phyloP scores from a whole-genome alignment of 2,329 filamentous ascomycete genomes.

The Hypoxylon sp. region DNA sequence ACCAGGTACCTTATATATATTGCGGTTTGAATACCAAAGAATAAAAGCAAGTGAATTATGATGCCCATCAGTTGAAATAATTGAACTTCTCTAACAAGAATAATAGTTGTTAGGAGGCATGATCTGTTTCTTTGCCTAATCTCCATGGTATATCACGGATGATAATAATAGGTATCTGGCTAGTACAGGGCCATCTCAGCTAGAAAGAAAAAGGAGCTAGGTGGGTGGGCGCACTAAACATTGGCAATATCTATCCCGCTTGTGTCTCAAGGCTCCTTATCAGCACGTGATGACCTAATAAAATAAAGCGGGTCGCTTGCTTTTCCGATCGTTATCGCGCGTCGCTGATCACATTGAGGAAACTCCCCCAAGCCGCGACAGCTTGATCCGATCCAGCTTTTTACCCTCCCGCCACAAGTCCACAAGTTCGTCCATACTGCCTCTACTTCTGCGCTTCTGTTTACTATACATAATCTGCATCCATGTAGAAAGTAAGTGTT shows the following conservation, averaged over 20 bases:
- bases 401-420: slow-evolving; percentile 7
- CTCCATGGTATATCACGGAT: too few relatives aligned
- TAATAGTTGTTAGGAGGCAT: too few relatives aligned
- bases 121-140: too few relatives aligned
- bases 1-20: background rate
- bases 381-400: slow-evolving; percentile 42
- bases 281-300: slow-evolving; percentile 33
- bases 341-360: slow-evolving; percentile 39
- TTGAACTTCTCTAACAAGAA: background rate
- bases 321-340: slow-evolving; percentile 43
- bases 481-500: slow-evolving; percentile 47
- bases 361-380: slow-evolving; percentile 45
- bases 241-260: background rate
- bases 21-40: background rate
- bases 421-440: slow-evolving; percentile 3
- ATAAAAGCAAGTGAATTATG: background rate
- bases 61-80: background rate
- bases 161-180: too few relatives aligned
- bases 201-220: background rate
- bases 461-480: slow-evolving; percentile 16
- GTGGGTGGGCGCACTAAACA: background rate
- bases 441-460: slow-evolving; percentile 7
- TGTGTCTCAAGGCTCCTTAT: slow-evolving; percentile 24
- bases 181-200: too few relatives aligned
- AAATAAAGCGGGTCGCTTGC: slow-evolving; percentile 30